These are phyloP conservation scores for Neocucurbitaria cava DNA, from an alignment of 2,329 filamentous ascomycete genomes.

Conservation along the genomic window DNA sequence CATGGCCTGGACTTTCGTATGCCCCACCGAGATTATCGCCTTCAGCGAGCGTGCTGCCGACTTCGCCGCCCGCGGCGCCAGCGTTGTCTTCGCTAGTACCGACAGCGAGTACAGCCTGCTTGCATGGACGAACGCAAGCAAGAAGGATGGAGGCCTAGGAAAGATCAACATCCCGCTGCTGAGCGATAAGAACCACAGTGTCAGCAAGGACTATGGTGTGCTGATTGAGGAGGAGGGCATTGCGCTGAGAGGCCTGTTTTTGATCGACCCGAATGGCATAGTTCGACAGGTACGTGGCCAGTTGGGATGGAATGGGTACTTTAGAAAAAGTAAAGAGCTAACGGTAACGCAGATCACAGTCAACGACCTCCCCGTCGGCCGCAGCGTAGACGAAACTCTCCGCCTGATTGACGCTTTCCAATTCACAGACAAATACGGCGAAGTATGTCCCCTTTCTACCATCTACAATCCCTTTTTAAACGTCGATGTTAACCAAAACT, in stretches of 20 bases:
- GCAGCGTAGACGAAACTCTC: slow-evolving; percentile 69
- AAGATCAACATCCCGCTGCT: slow-evolving; percentile 67
- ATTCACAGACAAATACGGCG: slow-evolving; percentile 53
- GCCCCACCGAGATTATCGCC: slow-evolving; percentile 70
- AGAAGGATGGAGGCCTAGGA: slow-evolving; percentile 68
- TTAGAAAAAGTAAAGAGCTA: slow-evolving; percentile 8
- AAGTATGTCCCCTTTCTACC: slow-evolving; percentile 25
- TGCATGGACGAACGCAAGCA: slow-evolving; percentile 65
- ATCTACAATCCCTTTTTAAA: background rate
- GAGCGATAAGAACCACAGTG: slow-evolving; percentile 67
- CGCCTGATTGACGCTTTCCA: slow-evolving; percentile 62
- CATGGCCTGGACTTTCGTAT: slow-evolving; percentile 73
- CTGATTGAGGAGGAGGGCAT: slow-evolving; percentile 69
- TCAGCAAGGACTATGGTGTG: slow-evolving; percentile 68
- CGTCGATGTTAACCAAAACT: slow-evolving; percentile 2
- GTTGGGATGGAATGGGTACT: background rate
- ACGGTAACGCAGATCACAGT: slow-evolving; percentile 61
- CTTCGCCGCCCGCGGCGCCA: slow-evolving; percentile 65
- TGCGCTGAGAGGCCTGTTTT: slow-evolving; percentile 68
- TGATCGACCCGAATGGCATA: slow-evolving; percentile 69
- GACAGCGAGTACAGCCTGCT: slow-evolving; percentile 66
- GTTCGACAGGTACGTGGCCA: slow-evolving; percentile 56
- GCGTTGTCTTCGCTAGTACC: slow-evolving; percentile 67
- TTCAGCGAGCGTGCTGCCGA: slow-evolving; percentile 68
- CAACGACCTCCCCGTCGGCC: slow-evolving; percentile 70